phyloP scores from a whole-genome alignment of 2,329 filamentous ascomycete species.

The Juglanconis oblonga region DNA sequence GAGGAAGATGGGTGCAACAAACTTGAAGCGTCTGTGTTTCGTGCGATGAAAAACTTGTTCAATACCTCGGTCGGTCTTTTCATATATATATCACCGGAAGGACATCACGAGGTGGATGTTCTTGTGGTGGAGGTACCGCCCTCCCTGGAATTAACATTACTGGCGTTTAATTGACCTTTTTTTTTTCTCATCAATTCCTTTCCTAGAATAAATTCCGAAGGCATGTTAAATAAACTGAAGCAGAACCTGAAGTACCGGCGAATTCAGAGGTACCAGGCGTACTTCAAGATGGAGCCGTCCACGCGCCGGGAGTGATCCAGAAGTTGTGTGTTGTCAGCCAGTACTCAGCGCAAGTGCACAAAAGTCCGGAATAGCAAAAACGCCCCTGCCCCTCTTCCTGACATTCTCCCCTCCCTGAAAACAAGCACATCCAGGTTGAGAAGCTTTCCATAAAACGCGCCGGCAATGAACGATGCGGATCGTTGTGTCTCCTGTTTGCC shows the following conservation, averaged over 20 bases:
- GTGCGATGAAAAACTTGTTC: constrained; percentile 1
- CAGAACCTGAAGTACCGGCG: too few relatives aligned
- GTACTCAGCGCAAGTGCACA: too few relatives aligned
- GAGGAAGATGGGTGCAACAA: background rate
- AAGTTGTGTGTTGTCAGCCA: background rate
- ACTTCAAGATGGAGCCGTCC: too few relatives aligned
- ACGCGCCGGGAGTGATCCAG: background rate
- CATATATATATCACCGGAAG: constrained; percentile 4
- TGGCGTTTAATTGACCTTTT: constrained; percentile 22
- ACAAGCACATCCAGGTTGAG: too few relatives aligned
- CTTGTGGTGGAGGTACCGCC: background rate
- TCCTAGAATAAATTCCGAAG: background rate
- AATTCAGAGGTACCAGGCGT: too few relatives aligned
- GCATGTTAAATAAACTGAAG: background rate
- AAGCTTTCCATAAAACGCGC: too few relatives aligned
- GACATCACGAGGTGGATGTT: background rate
- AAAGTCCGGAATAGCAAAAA: too few relatives aligned
- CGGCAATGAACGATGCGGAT: too few relatives aligned
- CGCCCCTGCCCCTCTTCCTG: too few relatives aligned
- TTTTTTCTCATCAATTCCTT: background rate
- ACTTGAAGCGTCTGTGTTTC: background rate
- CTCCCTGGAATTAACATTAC: constrained; percentile 19
- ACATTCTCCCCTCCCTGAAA: too few relatives aligned
- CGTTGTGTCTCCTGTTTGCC: too few relatives aligned
- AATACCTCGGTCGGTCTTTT: constrained; percentile 16